Evolutionary conservation across 1,139 yeast genomes (phyloP), one percentile per base, ranked within the genome.

Genomic region (Meyerozyma carpophila): DNA sequence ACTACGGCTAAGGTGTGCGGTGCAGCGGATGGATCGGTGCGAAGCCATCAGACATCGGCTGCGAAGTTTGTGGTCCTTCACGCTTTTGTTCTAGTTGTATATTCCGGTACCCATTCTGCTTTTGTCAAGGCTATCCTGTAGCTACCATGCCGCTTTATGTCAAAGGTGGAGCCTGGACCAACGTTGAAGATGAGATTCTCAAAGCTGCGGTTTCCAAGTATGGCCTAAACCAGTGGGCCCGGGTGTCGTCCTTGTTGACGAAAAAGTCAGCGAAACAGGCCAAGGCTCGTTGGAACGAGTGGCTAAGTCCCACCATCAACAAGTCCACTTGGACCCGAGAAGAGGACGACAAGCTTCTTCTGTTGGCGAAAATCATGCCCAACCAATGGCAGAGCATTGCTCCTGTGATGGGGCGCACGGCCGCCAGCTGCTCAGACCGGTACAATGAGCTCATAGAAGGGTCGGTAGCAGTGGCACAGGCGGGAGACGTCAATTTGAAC

Each of bases 381-480:
- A 90, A 91, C 47, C 98, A 91, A 63, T 93, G 98, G 98, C 75
- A 95, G 41, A 82, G 94, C 3, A 86, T 93, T 27, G 86, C 95
- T 1, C 81, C 88, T 5, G 63, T 83, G 9, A 70, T 91, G 61
- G 94, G 93, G 0, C 69, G 97, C 44, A 87, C 98, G 0, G 93
- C 96, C 0, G 82, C 89, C 11, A 88, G 84, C 48, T 89, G 96
- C 63, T 79, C 87, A n/a, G 96, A 90, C 52, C 66, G 98, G 47
- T 93, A 89, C 58, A 94, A 87, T 56, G 75, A 74, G 50, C 69
- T 93, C 27, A 60, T 90, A n/a, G 86, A 82, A 45, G 84, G 77
- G 41, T 78, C 75, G 3, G 60, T 61, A 3, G 62, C 60, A 5
- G 63, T 41, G 9, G 41, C 44, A 4, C 50, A 45, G 2, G 50